These are phyloP conservation scores for Aureobasidium leucospermi DNA, from an alignment of 2,329 filamentous ascomycete species.

Conservation along the genomic window DNA sequence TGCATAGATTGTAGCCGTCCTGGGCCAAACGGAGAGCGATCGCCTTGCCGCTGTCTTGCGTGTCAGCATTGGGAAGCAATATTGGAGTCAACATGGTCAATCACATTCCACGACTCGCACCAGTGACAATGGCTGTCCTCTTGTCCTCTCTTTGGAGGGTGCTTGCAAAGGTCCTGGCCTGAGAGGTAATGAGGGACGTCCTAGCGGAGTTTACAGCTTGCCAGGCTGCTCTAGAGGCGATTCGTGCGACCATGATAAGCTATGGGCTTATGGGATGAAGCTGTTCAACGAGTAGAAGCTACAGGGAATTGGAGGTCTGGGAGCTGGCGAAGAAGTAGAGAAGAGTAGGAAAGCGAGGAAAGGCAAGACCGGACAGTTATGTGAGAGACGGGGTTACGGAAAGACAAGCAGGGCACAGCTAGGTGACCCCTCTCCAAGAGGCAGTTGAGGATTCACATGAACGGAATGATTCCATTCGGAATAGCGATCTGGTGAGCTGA, in stretches of 20 bases:
- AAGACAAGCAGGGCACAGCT: background rate
- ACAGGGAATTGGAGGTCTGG: background rate
- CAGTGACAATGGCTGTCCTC: slow-evolving; percentile 29
- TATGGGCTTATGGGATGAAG: background rate
- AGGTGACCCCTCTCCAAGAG: background rate
- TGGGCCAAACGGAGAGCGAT: slow-evolving; percentile 56
- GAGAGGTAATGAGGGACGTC: background rate
- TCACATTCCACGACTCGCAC: slow-evolving; percentile 29
- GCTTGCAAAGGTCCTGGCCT: slow-evolving; percentile 11
- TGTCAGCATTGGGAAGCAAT: background rate
- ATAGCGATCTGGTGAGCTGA: background rate
- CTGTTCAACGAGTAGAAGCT: background rate
- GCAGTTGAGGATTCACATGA: background rate
- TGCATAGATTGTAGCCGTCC: slow-evolving; percentile 59
- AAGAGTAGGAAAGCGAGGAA: background rate
- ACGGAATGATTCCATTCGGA: background rate
- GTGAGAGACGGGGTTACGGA: background rate
- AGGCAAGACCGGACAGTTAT: background rate
- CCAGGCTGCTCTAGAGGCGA: background rate
- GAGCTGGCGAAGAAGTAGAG: background rate
- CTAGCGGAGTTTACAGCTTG: background rate
- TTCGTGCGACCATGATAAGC: slow-evolving; percentile 4
- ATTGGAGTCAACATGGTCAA: background rate
- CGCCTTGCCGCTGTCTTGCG: slow-evolving; percentile 46
- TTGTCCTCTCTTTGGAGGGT: background rate